Evolutionary conservation across 2,329 filamentous ascomycete species (phyloP).

Genomic region (Fusarium piperis): DNA sequence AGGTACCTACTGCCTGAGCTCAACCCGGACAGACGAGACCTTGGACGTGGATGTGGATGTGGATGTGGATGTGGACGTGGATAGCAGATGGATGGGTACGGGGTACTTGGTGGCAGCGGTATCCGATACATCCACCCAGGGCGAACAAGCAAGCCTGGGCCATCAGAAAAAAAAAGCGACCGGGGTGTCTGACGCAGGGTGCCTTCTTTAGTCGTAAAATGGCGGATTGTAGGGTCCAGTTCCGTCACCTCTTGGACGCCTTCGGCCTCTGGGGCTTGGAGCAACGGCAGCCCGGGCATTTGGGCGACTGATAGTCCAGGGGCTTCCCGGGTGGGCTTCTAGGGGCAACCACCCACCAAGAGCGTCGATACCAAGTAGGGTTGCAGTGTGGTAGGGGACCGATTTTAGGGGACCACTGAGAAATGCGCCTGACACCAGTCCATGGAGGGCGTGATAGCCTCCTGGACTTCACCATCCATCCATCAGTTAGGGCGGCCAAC

Average conservation of each 20-base stretch:
- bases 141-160: conserved; percentile 4
- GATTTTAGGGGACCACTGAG: conserved; percentile 31
- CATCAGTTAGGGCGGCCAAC: conserved; percentile 1
- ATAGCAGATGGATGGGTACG: conserved; percentile 1
- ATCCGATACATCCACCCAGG: conserved; percentile 17
- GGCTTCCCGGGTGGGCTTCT: conserved; percentile 29
- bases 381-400: conserved; percentile 30
- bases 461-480: not conserved
- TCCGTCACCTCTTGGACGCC: conserved; percentile 18
- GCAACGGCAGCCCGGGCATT: conserved; percentile 7
- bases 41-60: conserved; percentile 2
- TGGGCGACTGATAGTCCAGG: conserved; percentile 24
- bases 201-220: conserved; percentile 17
- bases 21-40: not conserved
- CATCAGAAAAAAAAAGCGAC: conserved; percentile 15
- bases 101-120: conserved; percentile 21
- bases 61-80: not conserved
- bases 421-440: conserved; percentile 21
- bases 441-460: conserved; percentile 8
- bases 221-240: conserved; percentile 30
- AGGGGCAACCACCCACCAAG: conserved; percentile 26
- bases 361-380: conserved; percentile 14
- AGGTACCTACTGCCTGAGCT: conserved; percentile 13
- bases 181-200: conserved; percentile 14
- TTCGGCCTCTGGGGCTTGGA: conserved; percentile 26